Conservation (phyloP, 164 flowering plant species). For the Stephania cephalantha region DNA sequence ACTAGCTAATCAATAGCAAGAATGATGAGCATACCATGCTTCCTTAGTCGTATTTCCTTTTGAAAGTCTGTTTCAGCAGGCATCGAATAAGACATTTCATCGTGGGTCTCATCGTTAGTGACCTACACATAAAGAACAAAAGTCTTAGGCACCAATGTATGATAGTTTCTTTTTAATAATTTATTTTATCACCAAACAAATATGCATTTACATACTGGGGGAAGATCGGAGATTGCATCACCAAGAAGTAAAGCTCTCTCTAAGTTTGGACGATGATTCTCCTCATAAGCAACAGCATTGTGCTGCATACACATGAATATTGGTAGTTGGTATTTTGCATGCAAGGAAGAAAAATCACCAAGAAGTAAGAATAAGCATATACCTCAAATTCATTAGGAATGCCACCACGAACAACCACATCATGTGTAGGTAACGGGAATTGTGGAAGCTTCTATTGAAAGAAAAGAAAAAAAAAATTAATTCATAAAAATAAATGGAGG, state of each 20-base stretch:
- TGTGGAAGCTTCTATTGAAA: constrained; percentile 57
- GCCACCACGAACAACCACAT: constrained; percentile 49
- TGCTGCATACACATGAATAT: constrained; percentile 20
- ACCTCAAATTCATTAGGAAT: constrained; percentile 67
- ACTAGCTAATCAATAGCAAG: background rate
- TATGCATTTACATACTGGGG: constrained; percentile 33
- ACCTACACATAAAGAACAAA: constrained; percentile 32
- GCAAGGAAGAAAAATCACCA: background rate
- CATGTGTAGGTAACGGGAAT: constrained; percentile 78
- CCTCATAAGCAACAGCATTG: constrained; percentile 44
- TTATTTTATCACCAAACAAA: background rate
- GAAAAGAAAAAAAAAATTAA: background rate
- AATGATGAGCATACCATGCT: constrained; percentile 33
- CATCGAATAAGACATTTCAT: constrained; percentile 50
- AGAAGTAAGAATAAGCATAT: constrained; percentile 4
- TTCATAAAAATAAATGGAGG: background rate
- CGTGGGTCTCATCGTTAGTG: constrained; percentile 38
- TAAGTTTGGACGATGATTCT: constrained; percentile 21
- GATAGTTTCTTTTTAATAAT: background rate
- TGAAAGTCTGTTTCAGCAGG: constrained; percentile 56
- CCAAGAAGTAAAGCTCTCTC: constrained; percentile 32
- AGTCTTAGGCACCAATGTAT: background rate
- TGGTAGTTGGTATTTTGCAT: background rate
- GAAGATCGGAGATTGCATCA: constrained; percentile 86
- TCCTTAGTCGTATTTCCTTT: constrained; percentile 39